Conservation (phyloP, 768 basidiomycete genomes). For the Amanita brunnescens region DNA sequence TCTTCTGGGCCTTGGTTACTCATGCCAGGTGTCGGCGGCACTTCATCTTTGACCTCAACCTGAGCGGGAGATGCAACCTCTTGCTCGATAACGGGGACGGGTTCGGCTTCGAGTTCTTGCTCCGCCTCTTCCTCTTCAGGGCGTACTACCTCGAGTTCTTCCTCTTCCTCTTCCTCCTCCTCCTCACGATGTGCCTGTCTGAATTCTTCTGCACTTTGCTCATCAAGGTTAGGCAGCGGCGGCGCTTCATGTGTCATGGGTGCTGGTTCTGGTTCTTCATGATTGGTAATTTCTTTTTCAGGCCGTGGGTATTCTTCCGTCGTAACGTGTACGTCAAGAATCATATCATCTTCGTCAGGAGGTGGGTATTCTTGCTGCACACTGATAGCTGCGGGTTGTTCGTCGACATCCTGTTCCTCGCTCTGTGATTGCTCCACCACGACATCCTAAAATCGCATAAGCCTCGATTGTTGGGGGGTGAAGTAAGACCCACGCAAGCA, state of each 20-base stretch:
- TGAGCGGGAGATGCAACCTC: background rate
- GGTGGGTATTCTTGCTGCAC: background rate
- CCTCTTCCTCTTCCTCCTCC: conserved; percentile 8
- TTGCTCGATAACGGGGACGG: background rate
- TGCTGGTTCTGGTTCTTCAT: background rate
- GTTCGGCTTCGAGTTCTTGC: conserved; percentile 1
- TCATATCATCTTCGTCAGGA: background rate
- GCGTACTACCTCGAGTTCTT: conserved; percentile 6
- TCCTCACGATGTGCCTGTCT: conserved; percentile 8
- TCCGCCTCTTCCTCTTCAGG: conserved; percentile 6
- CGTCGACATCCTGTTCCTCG: background rate
- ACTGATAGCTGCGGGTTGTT: background rate
- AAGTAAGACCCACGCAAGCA: conserved; percentile 4
- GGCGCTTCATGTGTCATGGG: background rate
- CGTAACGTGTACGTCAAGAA: background rate
- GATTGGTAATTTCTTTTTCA: background rate
- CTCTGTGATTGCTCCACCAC: background rate
- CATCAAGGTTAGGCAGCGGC: background rate
- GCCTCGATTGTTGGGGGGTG: background rate
- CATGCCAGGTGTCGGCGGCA: background rate
- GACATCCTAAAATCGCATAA: background rate
- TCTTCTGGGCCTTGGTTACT: conserved; percentile 2
- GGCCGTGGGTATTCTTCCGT: background rate
- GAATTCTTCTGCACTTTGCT: background rate
- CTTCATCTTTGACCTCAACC: background rate